Evolutionary conservation across 2,329 filamentous ascomycete genomes (phyloP), one percentile per base, ranked within the genome.

Genomic region (Pseudogymnoascus sp.): DNA sequence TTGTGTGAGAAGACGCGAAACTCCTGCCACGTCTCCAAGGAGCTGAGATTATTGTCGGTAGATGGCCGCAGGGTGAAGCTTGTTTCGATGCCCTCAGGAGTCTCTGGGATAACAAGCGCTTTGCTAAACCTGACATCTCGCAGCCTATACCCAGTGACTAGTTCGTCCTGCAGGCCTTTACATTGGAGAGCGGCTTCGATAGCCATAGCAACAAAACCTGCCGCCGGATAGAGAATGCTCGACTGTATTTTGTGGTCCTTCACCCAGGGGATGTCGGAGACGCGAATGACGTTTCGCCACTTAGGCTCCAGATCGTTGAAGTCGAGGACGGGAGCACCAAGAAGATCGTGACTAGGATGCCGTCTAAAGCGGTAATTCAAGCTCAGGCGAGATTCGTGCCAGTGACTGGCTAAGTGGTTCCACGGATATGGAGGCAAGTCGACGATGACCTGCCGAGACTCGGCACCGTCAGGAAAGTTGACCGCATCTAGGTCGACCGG

Each of bases 391-490:
- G 80, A 81, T 65, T 85, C 82, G 65, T 80, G 76, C 82, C 82
- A 85, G 69, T 83, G 82, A 0, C 69, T 73, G 25, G 76, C 79
- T n/a, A 72, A 70, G 64, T 84, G 82, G 25, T 84, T 81, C 81
- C 82, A 85, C 0, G 79, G 76, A 65, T 85, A 85, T 1, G 76
- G 74, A 1, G 82, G 81, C 16, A 85, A 69, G 63, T 82, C 76
- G 0, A 75, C 68, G 2, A 84, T 48, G 6, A 34, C 19, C 6
- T 3, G 1, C 2, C 68, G 16, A 23, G 66, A 31, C 41, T 23
- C 21, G 41, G 41, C n/a, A 6, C 41, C n/a, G 6, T 23, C 10
- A 5, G 41, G n/a, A 16, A 16, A 23, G 21, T 45, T 45, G n/a
- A 45, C 41, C 10, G 21, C 21, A 23, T 45, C 41, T 16, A 45